Base-by-base conservation (phyloP, 257 asterid genomes). In the Solanum peruvianum region DNA sequence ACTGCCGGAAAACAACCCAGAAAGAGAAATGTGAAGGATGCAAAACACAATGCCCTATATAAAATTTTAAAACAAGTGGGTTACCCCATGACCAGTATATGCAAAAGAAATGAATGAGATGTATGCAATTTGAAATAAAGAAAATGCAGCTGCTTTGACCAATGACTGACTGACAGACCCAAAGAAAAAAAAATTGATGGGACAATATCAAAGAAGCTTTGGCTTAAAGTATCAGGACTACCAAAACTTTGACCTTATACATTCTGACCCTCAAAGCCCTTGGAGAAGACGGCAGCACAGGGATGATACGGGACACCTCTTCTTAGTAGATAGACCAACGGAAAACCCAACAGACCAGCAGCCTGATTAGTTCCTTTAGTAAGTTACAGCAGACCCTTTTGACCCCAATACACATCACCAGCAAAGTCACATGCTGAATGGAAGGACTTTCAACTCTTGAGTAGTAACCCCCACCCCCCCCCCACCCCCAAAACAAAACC, bases 161-260 rank as follows among this genome's bases (percentile, higher is more conserved):
- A 77, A 91, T 92, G 93, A 91, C 89, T 3, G 91, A 86, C 81
- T 49, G 91, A 92, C 90, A 84, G 86, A 91, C 91, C 91, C 88
- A 62, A 84, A 86, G 87, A 73, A 69, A 90, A 90, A 90, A 39
- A 49, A 85, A 49, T 86, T 88, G 64, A 87, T 87, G 77, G 84
- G 39, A 52, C 85, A 66, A 67, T 82, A 62, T 52, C 88, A 89
- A 66, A 75, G 85, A 87, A 66, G 25, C 81, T n/a, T 67, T 72
- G 89, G 86, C 91, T 85, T 71, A 14, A 56, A 87, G 86, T 76
- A 82, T 89, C 90, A 58, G 29, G 86, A 89, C 88, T 71, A 39
- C 87, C 82, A 69, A 66, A 87, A 73, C 89, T 86, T 25, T 85
- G 88, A 77, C 62, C 88, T 73, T 70, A 66, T 35, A 70, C 87